These are phyloP conservation scores for Epithele typhae DNA, from an alignment of 768 basidiomycete genomes.

Conservation along the genomic window DNA sequence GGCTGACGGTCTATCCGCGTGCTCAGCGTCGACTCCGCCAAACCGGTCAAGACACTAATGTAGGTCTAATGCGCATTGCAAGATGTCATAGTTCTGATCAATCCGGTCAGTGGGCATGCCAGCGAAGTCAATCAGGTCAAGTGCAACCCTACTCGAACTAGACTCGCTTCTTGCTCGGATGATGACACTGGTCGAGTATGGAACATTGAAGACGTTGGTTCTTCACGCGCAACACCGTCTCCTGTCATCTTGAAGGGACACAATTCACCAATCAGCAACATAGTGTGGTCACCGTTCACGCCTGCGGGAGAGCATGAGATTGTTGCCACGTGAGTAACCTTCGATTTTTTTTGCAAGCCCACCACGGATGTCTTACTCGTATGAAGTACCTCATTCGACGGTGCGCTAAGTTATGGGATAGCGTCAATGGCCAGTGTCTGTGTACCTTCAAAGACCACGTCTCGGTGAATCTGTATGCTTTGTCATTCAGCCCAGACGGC, in stretches of 20 bases:
- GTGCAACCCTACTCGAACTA: conserved; percentile 59
- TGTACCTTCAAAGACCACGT: conserved; percentile 69
- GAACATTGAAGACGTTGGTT: conserved; percentile 49
- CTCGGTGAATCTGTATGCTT: conserved; percentile 64
- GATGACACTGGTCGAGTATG: conserved; percentile 77
- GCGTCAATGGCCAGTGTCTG: conserved; percentile 69
- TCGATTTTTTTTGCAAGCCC: too few species aligned
- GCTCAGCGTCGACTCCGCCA: conserved; percentile 46
- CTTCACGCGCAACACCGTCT: conserved; percentile 27
- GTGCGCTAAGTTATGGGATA: conserved; percentile 83
- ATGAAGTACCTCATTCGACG: conserved; percentile 81
- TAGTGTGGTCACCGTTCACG: conserved; percentile 64
- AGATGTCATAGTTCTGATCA: too few species aligned
- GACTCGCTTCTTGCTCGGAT: conserved; percentile 78
- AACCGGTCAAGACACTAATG: conserved; percentile 61
- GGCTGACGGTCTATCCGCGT: conserved; percentile 64
- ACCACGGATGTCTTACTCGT: too few species aligned
- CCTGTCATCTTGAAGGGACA: conserved; percentile 56
- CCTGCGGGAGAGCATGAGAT: conserved; percentile 51
- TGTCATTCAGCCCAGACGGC: conserved; percentile 75
- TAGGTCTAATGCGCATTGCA: conserved; percentile 28
- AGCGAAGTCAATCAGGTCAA: conserved; percentile 79
- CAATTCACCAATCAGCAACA: conserved; percentile 54
- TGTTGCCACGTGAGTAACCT: conserved; percentile 59
- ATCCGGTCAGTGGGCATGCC: conserved; percentile 53